A percentile compares a stretch with the other conserved stretches of the same genome.
Conservation (phyloP, 805 yeast species). For the Saccharomyces cerevisiae region DNA sequence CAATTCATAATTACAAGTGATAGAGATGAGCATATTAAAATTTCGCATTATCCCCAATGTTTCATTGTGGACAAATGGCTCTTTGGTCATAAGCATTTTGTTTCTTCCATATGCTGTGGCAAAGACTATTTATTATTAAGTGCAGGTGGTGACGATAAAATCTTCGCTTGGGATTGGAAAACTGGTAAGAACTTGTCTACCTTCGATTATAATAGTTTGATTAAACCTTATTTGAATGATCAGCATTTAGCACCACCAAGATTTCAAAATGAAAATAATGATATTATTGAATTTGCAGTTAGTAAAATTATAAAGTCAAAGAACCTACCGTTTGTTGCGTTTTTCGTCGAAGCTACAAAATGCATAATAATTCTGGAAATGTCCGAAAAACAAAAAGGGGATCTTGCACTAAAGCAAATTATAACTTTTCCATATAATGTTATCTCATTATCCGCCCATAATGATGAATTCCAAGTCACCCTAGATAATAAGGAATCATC, state of each 20-base stretch:
- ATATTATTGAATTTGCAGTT: conserved; percentile 45
- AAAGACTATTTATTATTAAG: conserved; percentile 45
- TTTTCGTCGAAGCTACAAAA: conserved; percentile 46
- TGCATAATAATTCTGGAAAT: conserved; percentile 32
- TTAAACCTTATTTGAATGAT: conserved; percentile 41
- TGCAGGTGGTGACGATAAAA: conserved; percentile 83
- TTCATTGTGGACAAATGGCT: conserved; percentile 74
- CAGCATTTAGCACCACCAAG: conserved; percentile 56
- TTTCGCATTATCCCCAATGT: conserved; percentile 71
- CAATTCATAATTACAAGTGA: conserved; percentile 67
- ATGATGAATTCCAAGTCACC: conserved; percentile 31
- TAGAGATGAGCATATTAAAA: conserved; percentile 91
- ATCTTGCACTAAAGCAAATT: conserved; percentile 19
- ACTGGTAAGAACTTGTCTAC: conserved; percentile 40
- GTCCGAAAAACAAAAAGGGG: conserved; percentile 12
- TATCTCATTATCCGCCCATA: conserved; percentile 22
- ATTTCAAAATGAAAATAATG: conserved; percentile 45
- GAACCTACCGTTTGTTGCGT: conserved; percentile 31
- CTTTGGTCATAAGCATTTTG: conserved; percentile 80
- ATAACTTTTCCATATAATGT: conserved; percentile 28
- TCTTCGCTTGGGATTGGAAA: conserved; percentile 77
- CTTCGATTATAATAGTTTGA: conserved; percentile 39
- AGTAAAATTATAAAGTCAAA: conserved; percentile 35
- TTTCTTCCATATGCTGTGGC: conserved; percentile 57
- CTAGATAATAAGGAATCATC: conserved; percentile 26